Evolutionary conservation across 192 early-diverging fungal species (phyloP).

Genomic region (Mortierella antarctica): DNA sequence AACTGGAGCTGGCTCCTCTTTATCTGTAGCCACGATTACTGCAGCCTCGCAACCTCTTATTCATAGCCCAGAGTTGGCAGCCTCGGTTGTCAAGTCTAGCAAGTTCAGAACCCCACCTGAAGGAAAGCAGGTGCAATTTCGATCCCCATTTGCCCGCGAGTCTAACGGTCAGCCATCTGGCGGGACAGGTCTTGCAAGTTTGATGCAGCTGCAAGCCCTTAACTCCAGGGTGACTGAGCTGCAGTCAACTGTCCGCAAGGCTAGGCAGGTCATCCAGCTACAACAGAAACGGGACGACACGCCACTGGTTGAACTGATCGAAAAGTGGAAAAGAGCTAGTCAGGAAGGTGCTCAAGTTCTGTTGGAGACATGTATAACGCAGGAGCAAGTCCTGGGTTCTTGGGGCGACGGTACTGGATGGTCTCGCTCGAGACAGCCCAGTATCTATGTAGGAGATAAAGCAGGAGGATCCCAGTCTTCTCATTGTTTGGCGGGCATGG

Average conservation of each 20-base stretch:
- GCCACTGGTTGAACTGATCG: conserved; percentile 27
- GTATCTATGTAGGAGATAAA: background rate
- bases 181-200: background rate
- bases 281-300: conserved; percentile 22
- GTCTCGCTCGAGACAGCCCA: background rate
- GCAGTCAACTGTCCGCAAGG: conserved; percentile 33
- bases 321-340: conserved; percentile 33
- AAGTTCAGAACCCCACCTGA: no score
- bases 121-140: no score
- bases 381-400: conserved; percentile 25
- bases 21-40: no score
- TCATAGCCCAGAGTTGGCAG: no score
- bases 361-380: conserved; percentile 28
- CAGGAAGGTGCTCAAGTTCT: conserved; percentile 29
- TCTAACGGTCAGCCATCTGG: no score
- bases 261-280: conserved; percentile 8
- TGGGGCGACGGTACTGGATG: background rate
- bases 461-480: background rate
- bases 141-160: no score
- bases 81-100: no score
- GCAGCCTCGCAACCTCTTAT: no score
- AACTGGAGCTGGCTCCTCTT: no score
- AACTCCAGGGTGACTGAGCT: conserved; percentile 17
- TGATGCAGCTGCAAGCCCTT: conserved; percentile 15
- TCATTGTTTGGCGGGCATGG: background rate